These are phyloP conservation scores for Coffea eugenioides DNA, from an alignment of 257 asterid species.

Conservation along the genomic window DNA sequence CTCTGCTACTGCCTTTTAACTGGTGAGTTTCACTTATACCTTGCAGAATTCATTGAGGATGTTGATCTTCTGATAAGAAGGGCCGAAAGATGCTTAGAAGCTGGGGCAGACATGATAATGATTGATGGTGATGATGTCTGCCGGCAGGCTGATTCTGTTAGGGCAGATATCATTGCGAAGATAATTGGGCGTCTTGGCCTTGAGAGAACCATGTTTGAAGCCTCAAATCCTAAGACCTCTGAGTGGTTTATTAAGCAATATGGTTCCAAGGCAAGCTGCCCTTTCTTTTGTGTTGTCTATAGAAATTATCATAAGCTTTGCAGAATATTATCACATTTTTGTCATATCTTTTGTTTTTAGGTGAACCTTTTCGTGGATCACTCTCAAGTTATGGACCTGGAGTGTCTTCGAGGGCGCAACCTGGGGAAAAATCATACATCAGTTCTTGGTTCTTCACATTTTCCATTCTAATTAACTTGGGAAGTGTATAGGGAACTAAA, in stretches of 20 bases:
- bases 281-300: neutral
- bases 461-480: constrained; percentile 28
- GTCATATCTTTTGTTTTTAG: constrained; percentile 32
- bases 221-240: constrained; percentile 66
- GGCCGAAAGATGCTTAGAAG: constrained; percentile 98
- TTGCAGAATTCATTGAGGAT: constrained; percentile 84
- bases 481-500: too few species aligned
- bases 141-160: constrained; percentile 57
- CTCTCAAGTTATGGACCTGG: constrained; percentile 88
- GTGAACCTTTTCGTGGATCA: constrained; percentile 90
- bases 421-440: constrained; percentile 76
- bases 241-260: constrained; percentile 93
- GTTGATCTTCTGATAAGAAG: constrained; percentile 75
- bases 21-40: neutral
- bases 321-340: neutral
- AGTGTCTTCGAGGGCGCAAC: constrained; percentile 85
- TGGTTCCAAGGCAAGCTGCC: constrained; percentile 67
- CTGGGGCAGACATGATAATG: constrained; percentile 98
- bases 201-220: constrained; percentile 93
- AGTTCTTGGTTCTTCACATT: constrained; percentile 73
- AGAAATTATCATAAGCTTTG: neutral
- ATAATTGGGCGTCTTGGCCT: constrained; percentile 80
- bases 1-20: neutral
- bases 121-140: constrained; percentile 81
- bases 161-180: constrained; percentile 86